Conservation (phyloP, 305 asterid species). For the Andrographis paniculata region DNA sequence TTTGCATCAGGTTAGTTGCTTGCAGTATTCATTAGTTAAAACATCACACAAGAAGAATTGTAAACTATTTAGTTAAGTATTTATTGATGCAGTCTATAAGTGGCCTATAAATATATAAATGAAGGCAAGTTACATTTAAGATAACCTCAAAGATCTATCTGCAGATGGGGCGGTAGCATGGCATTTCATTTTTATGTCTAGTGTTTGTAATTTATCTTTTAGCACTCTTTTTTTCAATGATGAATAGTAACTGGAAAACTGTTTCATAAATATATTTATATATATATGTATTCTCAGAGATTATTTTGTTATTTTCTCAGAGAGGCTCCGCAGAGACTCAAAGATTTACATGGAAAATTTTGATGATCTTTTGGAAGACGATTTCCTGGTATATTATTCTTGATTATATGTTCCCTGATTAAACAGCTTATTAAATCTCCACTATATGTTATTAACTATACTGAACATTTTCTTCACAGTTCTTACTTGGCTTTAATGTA, state of each 20-base stretch:
- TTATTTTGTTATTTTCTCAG: constrained; percentile 29
- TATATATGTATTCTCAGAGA: background rate
- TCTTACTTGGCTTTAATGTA: constrained; percentile 1
- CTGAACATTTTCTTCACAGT: constrained; percentile 1
- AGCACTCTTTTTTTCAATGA: too few relatives aligned
- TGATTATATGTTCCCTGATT: background rate
- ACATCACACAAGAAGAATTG: background rate
- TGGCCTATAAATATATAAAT: too few relatives aligned
- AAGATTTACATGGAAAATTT: constrained; percentile 28
- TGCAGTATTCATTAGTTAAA: background rate
- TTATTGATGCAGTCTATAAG: background rate
- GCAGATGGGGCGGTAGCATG: background rate
- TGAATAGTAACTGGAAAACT: too few relatives aligned
- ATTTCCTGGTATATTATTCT: constrained; percentile 43
- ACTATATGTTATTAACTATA: background rate
- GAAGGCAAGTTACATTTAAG: too few relatives aligned
- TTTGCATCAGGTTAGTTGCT: constrained; percentile 41
- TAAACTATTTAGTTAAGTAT: background rate
- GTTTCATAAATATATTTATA: too few relatives aligned
- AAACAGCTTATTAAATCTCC: background rate
- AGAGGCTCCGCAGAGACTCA: constrained; percentile 20
- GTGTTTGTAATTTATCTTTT: too few relatives aligned
- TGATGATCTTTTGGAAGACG: constrained; percentile 44
- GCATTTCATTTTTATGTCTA: too few relatives aligned
- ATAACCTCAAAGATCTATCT: background rate